These are phyloP conservation scores for Mytilinidion resinicola DNA, from an alignment of 495 filamentous ascomycete species.

Conservation along the genomic window DNA sequence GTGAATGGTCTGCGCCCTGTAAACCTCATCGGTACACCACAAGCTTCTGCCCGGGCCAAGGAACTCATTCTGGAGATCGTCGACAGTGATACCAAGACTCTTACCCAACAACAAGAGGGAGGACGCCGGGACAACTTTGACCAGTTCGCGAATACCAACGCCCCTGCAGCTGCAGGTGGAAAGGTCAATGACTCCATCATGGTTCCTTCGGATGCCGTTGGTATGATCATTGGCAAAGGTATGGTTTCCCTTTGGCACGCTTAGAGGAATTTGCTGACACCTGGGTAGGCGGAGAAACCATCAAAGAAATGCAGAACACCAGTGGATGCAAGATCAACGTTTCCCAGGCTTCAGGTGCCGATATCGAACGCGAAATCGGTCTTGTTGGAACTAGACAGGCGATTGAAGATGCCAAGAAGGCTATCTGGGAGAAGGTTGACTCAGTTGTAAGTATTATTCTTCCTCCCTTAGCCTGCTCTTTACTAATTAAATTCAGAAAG, in stretches of 20 bases:
- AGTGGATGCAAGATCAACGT: conserved; percentile 89
- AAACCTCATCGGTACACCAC: conserved; percentile 68
- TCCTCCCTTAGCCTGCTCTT: not conserved
- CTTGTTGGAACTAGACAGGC: conserved; percentile 65
- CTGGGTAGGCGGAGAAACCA: conserved; percentile 62
- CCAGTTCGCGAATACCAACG: conserved; percentile 21
- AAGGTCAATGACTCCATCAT: conserved; percentile 72
- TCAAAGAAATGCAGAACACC: conserved; percentile 75
- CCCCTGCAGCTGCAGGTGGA: conserved; percentile 40
- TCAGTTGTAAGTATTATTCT: conserved; percentile 54
- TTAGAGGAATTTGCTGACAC: conserved; percentile 6
- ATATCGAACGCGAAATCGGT: conserved; percentile 72
- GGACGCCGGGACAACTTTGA: conserved; percentile 26
- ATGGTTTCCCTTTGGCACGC: not conserved
- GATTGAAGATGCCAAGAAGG: conserved; percentile 64
- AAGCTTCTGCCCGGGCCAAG: conserved; percentile 62
- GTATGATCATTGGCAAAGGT: conserved; percentile 86
- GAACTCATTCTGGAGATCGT: conserved; percentile 81
- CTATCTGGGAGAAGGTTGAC: conserved; percentile 84
- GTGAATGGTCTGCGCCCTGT: conserved; percentile 76
- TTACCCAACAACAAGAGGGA: conserved; percentile 25
- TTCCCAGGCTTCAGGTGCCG: conserved; percentile 61
- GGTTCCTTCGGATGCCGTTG: conserved; percentile 78
- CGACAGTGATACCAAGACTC: conserved; percentile 69
- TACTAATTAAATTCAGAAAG: conserved; percentile 42